A percentile compares a stretch with the other conserved stretches of the same genome.
phyloP scores from a whole-genome alignment of 306 rosid species.

The Sesbania bispinosa region DNA sequence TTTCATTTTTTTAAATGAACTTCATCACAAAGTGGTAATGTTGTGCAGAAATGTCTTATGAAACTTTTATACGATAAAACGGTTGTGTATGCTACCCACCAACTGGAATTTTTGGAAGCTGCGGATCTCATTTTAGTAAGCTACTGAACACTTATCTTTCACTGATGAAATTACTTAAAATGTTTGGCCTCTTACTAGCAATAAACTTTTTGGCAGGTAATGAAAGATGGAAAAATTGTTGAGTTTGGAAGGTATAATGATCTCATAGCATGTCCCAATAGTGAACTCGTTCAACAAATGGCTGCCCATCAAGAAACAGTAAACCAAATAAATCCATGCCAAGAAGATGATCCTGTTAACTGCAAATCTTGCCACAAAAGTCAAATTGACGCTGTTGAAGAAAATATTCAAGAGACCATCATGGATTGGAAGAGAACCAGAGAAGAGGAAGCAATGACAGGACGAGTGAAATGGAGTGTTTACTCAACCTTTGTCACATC shows the following conservation, averaged over 20 bases:
- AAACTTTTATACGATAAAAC: slow-evolving; percentile 66
- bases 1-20: not conserved
- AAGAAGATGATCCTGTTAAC: slow-evolving; percentile 34
- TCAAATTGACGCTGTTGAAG: slow-evolving; percentile 59
- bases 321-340: slow-evolving; percentile 52
- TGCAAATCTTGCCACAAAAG: slow-evolving; percentile 37
- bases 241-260: slow-evolving; percentile 72
- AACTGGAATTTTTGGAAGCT: slow-evolving; percentile 73
- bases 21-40: not conserved
- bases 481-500: slow-evolving; percentile 73
- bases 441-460: slow-evolving; percentile 76
- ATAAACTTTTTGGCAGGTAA: slow-evolving; percentile 46
- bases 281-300: slow-evolving; percentile 79
- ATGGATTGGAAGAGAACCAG: slow-evolving; percentile 40
- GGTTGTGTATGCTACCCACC: slow-evolving; percentile 80
- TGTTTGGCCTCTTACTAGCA: not conserved
- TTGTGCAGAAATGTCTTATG: slow-evolving; percentile 71
- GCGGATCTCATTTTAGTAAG: slow-evolving; percentile 72
- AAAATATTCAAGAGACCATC: slow-evolving; percentile 30
- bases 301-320: slow-evolving; percentile 72
- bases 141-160: not conserved
- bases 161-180: not conserved
- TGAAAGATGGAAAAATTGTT: slow-evolving; percentile 70
- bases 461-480: slow-evolving; percentile 86
- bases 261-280: slow-evolving; percentile 47